phyloP scores from a whole-genome alignment of 805 yeast genomes.

The Starmera amethionina region DNA sequence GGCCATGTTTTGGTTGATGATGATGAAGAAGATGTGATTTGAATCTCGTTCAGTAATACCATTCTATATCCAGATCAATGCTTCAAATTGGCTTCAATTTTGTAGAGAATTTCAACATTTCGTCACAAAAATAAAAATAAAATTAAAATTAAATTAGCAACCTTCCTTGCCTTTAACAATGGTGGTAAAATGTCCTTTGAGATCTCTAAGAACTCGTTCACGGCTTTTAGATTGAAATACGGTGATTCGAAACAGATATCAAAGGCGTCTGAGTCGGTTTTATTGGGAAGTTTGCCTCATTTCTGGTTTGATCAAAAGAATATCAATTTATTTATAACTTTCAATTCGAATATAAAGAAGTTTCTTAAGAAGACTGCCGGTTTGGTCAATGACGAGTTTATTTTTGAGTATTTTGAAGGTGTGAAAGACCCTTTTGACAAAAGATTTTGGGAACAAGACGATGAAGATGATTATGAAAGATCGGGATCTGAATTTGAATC shows the following conservation, averaged over 20 bases:
- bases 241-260: constrained; percentile 39
- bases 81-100: too few relatives aligned
- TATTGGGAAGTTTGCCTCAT: constrained; percentile 51
- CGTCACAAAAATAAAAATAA: too few relatives aligned
- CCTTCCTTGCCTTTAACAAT: too few relatives aligned
- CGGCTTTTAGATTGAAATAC: constrained; percentile 50
- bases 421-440: background rate
- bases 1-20: constrained; percentile 27
- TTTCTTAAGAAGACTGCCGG: background rate
- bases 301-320: constrained; percentile 38
- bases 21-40: constrained; percentile 25
- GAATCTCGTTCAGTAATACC: background rate
- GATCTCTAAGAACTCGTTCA: constrained; percentile 46
- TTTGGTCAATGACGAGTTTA: constrained; percentile 1
- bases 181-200: too few relatives aligned
- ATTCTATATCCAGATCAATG: too few relatives aligned
- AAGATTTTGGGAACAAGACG: background rate
- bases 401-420: constrained; percentile 1
- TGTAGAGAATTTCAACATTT: too few relatives aligned
- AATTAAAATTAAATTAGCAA: too few relatives aligned
- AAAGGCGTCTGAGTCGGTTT: constrained; percentile 33
- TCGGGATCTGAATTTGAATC: background rate
- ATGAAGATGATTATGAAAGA: background rate
- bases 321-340: constrained; percentile 15
- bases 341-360: background rate